A percentile compares a stretch with the other conserved stretches of the same genome.
These are phyloP conservation scores for Chrysanthemum seticuspe DNA, from an alignment of 129 eudicot genomes.

Conservation along the genomic window DNA sequence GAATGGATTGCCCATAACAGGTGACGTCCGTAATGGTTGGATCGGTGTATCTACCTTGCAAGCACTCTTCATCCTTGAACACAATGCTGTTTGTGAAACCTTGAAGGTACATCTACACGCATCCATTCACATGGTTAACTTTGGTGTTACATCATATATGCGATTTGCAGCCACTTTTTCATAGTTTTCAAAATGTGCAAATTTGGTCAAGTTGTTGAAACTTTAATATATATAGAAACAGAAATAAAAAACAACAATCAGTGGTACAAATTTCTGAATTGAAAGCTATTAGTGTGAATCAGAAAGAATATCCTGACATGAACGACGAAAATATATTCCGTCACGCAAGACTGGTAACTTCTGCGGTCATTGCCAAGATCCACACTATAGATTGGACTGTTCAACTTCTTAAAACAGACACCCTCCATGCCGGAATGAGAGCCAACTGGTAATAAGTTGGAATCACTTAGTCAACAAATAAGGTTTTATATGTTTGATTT, in stretches of 20 bases:
- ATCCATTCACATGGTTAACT: not conserved
- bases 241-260: not conserved
- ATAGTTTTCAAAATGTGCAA: too few relatives aligned
- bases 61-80: slow-evolving; percentile 24
- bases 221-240: too few relatives aligned
- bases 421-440: slow-evolving; percentile 53
- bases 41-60: slow-evolving; percentile 45
- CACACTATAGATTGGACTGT: slow-evolving; percentile 82
- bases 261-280: not conserved
- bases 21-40: slow-evolving; percentile 52
- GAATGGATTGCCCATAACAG: slow-evolving; percentile 33
- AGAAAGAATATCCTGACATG: slow-evolving; percentile 47
- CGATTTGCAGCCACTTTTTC: too few relatives aligned
- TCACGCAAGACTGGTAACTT: slow-evolving; percentile 55
- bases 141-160: too few relatives aligned
- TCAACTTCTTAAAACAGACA: slow-evolving; percentile 62
- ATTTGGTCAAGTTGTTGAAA: too few relatives aligned
- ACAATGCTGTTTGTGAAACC: slow-evolving; percentile 54
- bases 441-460: slow-evolving; percentile 43
- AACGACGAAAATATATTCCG: slow-evolving; percentile 51
- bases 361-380: slow-evolving; percentile 64
- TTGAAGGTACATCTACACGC: slow-evolving; percentile 34
- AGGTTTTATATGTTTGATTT: not conserved
- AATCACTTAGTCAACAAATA: slow-evolving; percentile 2
- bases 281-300: not conserved